These are phyloP conservation scores for Colletotrichum ledebouriae DNA, from an alignment of 2,329 filamentous ascomycete genomes.

Conservation along the genomic window DNA sequence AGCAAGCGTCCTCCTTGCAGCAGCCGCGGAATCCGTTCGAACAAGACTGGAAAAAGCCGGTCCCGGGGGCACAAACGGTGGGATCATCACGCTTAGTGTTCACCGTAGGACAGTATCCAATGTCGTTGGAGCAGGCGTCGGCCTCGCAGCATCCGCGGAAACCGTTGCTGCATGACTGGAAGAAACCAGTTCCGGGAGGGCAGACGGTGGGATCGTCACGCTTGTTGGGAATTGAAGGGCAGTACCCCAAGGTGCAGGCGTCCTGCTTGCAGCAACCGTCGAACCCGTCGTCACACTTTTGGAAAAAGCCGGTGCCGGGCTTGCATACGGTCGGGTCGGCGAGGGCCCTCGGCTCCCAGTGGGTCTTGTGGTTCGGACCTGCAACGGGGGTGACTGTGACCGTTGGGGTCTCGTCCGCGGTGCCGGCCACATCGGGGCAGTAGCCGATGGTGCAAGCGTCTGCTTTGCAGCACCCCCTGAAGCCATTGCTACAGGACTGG, in stretches of 20 bases:
- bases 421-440: too few species aligned
- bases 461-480: constrained; percentile 36
- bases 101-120: constrained; percentile 25
- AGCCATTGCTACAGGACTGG: constrained; percentile 40
- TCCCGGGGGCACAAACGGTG: constrained; percentile 22
- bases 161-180: constrained; percentile 31
- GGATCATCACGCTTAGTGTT: constrained; percentile 20
- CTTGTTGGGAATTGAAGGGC: background rate
- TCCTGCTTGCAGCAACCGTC: constrained; percentile 33
- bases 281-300: constrained; percentile 34
- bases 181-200: constrained; percentile 28
- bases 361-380: too few species aligned
- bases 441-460: too few species aligned
- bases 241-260: constrained; percentile 31
- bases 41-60: constrained; percentile 33
- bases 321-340: too few species aligned
- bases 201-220: constrained; percentile 29
- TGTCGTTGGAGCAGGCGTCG: constrained; percentile 20
- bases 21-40: constrained; percentile 21
- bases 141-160: constrained; percentile 27
- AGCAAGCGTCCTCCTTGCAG: constrained; percentile 33
- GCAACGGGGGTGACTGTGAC: too few species aligned
- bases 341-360: too few species aligned
- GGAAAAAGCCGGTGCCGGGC: constrained; percentile 35
- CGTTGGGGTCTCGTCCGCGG: too few species aligned